These are phyloP conservation scores for Backusella mclennaniae DNA, from an alignment of 192 early-diverging fungal genomes.

Conservation along the genomic window DNA sequence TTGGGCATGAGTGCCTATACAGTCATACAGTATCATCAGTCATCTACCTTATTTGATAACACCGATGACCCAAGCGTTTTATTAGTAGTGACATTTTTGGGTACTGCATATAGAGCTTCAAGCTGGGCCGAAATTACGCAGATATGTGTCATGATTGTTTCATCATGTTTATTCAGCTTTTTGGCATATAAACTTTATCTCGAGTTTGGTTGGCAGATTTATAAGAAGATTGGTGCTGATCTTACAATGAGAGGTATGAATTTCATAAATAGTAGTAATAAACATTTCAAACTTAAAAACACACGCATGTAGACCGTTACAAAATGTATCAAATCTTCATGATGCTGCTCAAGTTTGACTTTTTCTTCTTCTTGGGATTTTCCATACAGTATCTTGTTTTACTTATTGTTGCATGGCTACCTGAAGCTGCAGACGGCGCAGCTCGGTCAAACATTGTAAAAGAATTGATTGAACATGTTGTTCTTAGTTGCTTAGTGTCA, in stretches of 20 bases:
- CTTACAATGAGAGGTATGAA: slow-evolving; percentile 61
- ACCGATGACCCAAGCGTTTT: background rate
- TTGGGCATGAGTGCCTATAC: slow-evolving; percentile 62
- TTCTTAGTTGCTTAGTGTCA: slow-evolving; percentile 46
- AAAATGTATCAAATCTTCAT: slow-evolving; percentile 78
- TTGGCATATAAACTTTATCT: slow-evolving; percentile 69
- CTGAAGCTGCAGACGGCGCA: slow-evolving; percentile 8
- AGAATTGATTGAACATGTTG: slow-evolving; percentile 41
- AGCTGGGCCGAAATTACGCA: slow-evolving; percentile 55
- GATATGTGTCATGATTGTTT: slow-evolving; percentile 55
- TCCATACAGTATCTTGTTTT: slow-evolving; percentile 73
- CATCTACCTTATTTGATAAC: slow-evolving; percentile 32
- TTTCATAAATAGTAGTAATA: background rate
- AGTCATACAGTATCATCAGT: slow-evolving; percentile 63
- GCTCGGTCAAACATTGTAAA: slow-evolving; percentile 11
- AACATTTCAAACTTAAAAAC: background rate
- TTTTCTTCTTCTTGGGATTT: slow-evolving; percentile 77
- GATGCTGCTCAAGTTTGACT: slow-evolving; percentile 78
- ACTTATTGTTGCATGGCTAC: slow-evolving; percentile 47
- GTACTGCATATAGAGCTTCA: slow-evolving; percentile 21
- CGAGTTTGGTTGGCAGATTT: slow-evolving; percentile 82
- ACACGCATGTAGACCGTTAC: slow-evolving; percentile 52
- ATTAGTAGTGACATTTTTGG: slow-evolving; percentile 14
- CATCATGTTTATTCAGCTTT: slow-evolving; percentile 43
- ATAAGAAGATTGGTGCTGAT: slow-evolving; percentile 83